Evolutionary conservation across 2,329 filamentous ascomycete species (phyloP).

Genomic region (Fusarium devonianum): DNA sequence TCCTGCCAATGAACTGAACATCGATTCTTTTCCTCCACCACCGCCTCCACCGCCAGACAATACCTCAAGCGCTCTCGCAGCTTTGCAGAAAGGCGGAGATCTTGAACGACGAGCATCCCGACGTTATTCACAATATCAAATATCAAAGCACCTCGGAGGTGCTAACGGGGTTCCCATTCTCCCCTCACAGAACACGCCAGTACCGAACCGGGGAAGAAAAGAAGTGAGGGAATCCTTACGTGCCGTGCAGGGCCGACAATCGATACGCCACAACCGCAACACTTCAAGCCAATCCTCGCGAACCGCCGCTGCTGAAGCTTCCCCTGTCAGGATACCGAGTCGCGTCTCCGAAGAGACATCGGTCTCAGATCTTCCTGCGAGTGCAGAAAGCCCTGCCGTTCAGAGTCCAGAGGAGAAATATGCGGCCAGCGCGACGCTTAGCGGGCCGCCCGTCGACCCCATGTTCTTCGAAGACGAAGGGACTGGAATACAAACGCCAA

Average conservation of each 20-base stretch:
- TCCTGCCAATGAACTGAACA: conserved; percentile 55
- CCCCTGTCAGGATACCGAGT: conserved; percentile 66
- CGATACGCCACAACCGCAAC: conserved; percentile 58
- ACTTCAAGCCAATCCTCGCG: conserved; percentile 54
- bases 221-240: conserved; percentile 87
- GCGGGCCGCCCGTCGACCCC: conserved; percentile 62
- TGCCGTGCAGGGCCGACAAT: conserved; percentile 64
- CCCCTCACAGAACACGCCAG: conserved; percentile 80
- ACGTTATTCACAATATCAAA: conserved; percentile 95
- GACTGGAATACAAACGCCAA: conserved; percentile 24
- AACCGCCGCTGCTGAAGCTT: conserved; percentile 58
- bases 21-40: conserved; percentile 74
- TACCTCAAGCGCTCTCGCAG: conserved; percentile 87
- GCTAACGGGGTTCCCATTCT: conserved; percentile 87
- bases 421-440: conserved; percentile 64
- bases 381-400: conserved; percentile 47
- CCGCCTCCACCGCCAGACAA: conserved; percentile 73
- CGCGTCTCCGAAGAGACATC: conserved; percentile 69
- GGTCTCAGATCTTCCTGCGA: conserved; percentile 34
- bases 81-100: conserved; percentile 89
- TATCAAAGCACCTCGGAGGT: conserved; percentile 88
- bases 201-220: conserved; percentile 81
- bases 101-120: conserved; percentile 91
- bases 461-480: conserved; percentile 41
- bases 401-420: conserved; percentile 74